Evolutionary conservation across 78 protist species (phyloP), one percentile per base, ranked within the genome.

Genomic region (Dictyostelium firmibasis): DNA sequence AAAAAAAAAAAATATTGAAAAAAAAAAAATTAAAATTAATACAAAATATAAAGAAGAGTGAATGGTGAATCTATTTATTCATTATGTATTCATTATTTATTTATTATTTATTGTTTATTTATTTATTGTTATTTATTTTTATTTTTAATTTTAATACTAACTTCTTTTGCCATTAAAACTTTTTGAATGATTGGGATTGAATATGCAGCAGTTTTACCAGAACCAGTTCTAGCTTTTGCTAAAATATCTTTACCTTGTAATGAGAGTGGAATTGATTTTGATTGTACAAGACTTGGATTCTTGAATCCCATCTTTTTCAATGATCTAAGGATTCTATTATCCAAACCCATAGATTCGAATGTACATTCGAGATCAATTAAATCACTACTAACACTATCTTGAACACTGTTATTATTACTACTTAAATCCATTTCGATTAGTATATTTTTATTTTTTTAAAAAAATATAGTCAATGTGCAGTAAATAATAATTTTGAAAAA

Each of bases 121-220:
- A n/a, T n/a, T n/a, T n/a, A n/a, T n/a, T n/a, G n/a, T n/a, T n/a
- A n/a, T n/a, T n/a, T 41, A 41, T 41, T 41, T 9, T 41, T 41
- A 41, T 18, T n/a, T 7, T 62, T 62, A 53, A 3, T 53, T 13
- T 53, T 53, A 53, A 62, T 62, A 69, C 81, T 16, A 77, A 81
- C 86, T 41, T 77, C 91, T 83, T 91, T 92, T 14, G 78, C 67
- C 75, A 44, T 36, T 41, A 98, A 86, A 20, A 98, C 60, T 47
- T 67, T 36, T 72, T 98, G 97, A 33, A 97, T 60, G 18, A 94
- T 69, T 27, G 98, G 98, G 3, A 97, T 13, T 69, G 94, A 72
- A 75, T 98, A 98, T 18, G 98, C 98, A 16, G 81, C 88, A 25
- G 98, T 98, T 91, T 98, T 98, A 83, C 99, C 99, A 0, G 97